A percentile compares a stretch with the other conserved stretches of the same genome.
These are phyloP conservation scores for Sugiyamaella novakii DNA, from an alignment of 1,139 yeast genomes.

Conservation along the genomic window DNA sequence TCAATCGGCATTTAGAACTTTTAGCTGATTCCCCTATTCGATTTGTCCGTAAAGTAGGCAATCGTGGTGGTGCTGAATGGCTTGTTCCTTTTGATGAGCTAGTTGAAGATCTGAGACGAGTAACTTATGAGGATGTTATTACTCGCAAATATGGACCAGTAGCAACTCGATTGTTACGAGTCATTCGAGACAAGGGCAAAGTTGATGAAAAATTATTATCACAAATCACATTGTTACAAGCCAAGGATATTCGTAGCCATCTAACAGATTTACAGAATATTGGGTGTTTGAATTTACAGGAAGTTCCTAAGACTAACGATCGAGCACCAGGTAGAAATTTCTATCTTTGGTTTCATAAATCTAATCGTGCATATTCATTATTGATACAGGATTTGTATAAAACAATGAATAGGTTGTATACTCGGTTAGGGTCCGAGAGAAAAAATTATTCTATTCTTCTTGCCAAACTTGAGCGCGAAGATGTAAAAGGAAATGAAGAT, in stretches of 20 bases:
- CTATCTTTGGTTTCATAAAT: constrained; percentile 74
- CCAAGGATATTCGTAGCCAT: constrained; percentile 65
- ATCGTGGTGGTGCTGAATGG: constrained; percentile 47
- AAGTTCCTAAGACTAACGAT: constrained; percentile 89
- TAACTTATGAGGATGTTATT: constrained; percentile 62
- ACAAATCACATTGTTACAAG: constrained; percentile 72
- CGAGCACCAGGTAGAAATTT: constrained; percentile 89
- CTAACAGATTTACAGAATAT: constrained; percentile 42
- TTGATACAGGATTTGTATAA: constrained; percentile 60
- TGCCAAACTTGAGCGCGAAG: constrained; percentile 83
- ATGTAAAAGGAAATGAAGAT: constrained; percentile 80
- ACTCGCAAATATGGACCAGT: constrained; percentile 50
- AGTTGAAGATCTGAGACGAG: constrained; percentile 49
- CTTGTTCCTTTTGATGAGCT: constrained; percentile 43
- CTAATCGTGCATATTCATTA: constrained; percentile 52
- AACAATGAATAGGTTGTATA: constrained; percentile 67
- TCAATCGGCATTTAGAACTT: constrained; percentile 42
- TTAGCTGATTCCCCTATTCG: constrained; percentile 39
- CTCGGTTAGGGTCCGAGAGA: constrained; percentile 59
- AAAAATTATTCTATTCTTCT: constrained; percentile 65
- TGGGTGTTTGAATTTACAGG: constrained; percentile 61
- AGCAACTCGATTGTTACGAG: constrained; percentile 65
- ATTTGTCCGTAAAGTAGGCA: constrained; percentile 40
- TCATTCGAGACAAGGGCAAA: constrained; percentile 65
- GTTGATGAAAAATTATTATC: constrained; percentile 86